Evolutionary conservation across 148 eudicot species (phyloP), one percentile per base, ranked within the genome.

Genomic region (Cornus controversa): DNA sequence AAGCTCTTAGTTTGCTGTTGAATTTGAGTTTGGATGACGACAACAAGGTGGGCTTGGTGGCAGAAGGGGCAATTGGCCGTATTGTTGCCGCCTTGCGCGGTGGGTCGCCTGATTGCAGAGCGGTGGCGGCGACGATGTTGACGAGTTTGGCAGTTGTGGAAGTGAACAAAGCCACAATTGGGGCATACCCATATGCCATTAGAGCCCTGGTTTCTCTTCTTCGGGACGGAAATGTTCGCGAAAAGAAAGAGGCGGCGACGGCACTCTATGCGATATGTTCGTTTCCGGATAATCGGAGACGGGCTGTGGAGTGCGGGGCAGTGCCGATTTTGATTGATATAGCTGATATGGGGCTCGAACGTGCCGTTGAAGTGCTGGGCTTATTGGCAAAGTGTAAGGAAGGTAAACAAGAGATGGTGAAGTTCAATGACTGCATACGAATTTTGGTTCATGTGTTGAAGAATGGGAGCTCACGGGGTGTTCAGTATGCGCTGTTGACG

Each of bases 161-260:
- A 53, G 99, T 96, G 54, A 96, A 93, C 75, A 93, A 93, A 72
- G 98, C 93, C 2, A 90, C 99, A 0, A 96, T 96, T 25, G 99
- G 99, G 45, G 88, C 97, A 0, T 90, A 85, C 84, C 97, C 98
- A 0, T 84, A 82, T 25, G 95, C 98, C 0, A 84, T 96, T 8
- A 24, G 82, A 20, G 84, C 89, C 15, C 75, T 96, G 11, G 87
- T 96, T 24, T 62, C 77, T 27, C 93, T 93, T 3, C 71, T 96
- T 0, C 57, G 58, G 20, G 79, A 65, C 2, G 99, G 99, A 6
- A 85, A 75, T 66, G 84, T 77, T 0, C 77, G 98, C 70, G 98
- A 90, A 82, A 82, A 82, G 67, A 96, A 91, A 69, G 99, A 96
- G 70, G 97, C 98, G 0, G 94, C 97, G 0, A 96, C 98, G 0